Conservation (phyloP, 129 eudicot species). For the Arctium lappa region DNA sequence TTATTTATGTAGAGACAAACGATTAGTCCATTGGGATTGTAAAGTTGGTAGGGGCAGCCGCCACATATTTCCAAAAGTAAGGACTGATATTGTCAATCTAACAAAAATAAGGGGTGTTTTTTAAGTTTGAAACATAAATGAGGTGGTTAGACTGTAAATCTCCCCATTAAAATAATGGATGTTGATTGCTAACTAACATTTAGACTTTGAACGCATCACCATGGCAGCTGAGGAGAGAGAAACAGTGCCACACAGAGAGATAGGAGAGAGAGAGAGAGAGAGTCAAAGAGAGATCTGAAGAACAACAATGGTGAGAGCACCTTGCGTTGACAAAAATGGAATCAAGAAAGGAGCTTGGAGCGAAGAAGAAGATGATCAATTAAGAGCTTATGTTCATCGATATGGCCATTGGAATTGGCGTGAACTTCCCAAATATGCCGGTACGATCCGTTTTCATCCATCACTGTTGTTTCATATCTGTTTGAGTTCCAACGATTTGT, state of each 20-base stretch:
- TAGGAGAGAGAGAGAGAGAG: slow-evolving; percentile 40
- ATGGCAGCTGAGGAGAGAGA: slow-evolving; percentile 42
- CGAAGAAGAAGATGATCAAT: slow-evolving; percentile 32
- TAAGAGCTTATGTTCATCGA: slow-evolving; percentile 28
- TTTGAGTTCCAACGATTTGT: neutral
- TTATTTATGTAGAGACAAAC: neutral
- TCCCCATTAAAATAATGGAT: slow-evolving; percentile 22
- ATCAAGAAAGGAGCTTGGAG: slow-evolving; percentile 37
- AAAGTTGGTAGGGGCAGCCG: neutral
- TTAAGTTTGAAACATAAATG: neutral
- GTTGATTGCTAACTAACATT: slow-evolving; percentile 40
- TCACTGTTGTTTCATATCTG: slow-evolving; percentile 1
- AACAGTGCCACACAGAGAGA: slow-evolving; percentile 3
- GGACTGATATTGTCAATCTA: neutral
- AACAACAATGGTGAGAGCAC: slow-evolving; percentile 34
- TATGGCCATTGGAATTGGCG: slow-evolving; percentile 39
- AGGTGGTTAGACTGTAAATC: slow-evolving; percentile 33
- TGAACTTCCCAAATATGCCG: slow-evolving; percentile 38
- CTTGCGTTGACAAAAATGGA: slow-evolving; percentile 36
- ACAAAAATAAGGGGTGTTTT: neutral
- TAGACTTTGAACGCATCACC: slow-evolving; percentile 32
- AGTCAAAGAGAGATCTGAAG: neutral
- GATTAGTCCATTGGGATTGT: neutral
- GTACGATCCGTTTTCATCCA: neutral
- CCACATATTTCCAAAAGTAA: neutral